Base-by-base conservation (phyloP, 2,329 filamentous ascomycete genomes). In the Stagonosporopsis rhizophila region DNA sequence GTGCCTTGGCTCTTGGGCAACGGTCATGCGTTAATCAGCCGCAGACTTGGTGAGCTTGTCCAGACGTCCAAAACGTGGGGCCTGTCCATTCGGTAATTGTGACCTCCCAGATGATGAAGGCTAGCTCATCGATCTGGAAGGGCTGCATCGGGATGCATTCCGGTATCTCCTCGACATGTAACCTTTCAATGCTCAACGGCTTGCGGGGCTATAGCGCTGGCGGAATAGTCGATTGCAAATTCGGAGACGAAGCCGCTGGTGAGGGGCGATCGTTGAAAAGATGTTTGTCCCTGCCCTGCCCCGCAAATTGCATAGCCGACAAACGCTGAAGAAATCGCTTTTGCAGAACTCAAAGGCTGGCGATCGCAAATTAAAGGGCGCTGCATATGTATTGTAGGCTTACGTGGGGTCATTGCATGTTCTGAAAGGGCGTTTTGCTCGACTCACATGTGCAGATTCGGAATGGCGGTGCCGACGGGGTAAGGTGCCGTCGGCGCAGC, bases 31-130 rank as follows among this genome's bases (percentile, higher is more conserved):
- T 50, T 41, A 45, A 56, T 28, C 42, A 39, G 34, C 56, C 44
- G 40, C 51, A 23, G 42, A 46, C 52, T 62, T 59, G 52, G 48
- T 59, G 52, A 52, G 57, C 57, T 65, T 62, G 22, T 59, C 28
- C 40, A 52, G 42, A 44, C 35, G 39, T 56, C 27, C 23, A 22
- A 42, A 20, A 22, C 35, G n/a, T 38, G 20, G 1, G 27, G 34
- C 19, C 4, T 30, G 32, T 44, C 38, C 22, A 12, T 17, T 38
- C 23, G 12, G 27, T 25, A 45, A 37, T 8, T 11, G 15, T 42
- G 37, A 15, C 46, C 51, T 45, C 17, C 23, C 7, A 11, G n/a
- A 38, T 4, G 11, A 41, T 12, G 22, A 40, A 15, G 14, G 5
- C 35, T 34, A 12, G 19, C 32, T 22, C 12, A 15, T n/a, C 23